A percentile compares a stretch with the other conserved stretches of the same genome.
Evolutionary conservation across 108 stramenopile genomes (phyloP).

Genomic region (Cyclotella sp.): DNA sequence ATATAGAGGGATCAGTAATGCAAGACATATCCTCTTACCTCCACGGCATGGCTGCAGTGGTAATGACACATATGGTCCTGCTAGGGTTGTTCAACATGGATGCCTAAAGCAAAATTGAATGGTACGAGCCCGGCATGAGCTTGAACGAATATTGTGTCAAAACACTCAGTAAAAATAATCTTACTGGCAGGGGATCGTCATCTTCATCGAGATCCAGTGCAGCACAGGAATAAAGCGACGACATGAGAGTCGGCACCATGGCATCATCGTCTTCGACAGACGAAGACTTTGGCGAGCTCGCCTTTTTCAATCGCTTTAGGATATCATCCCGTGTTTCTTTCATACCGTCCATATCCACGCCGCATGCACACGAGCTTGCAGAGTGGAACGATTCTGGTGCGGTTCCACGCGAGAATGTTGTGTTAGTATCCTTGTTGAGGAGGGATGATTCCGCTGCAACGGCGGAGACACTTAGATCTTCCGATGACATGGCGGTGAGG

Average conservation of each 20-base stretch:
- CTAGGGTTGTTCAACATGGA: conserved; percentile 37
- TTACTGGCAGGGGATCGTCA: conserved; percentile 15
- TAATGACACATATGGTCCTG: conserved; percentile 57
- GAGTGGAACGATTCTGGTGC: background rate
- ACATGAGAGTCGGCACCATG: background rate
- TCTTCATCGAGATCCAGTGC: conserved; percentile 22
- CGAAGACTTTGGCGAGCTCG: background rate
- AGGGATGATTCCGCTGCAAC: conserved; percentile 15
- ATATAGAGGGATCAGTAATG: background rate
- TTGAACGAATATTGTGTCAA: background rate
- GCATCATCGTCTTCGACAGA: background rate
- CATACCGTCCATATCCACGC: background rate
- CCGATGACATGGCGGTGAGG: no score
- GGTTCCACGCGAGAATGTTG: background rate
- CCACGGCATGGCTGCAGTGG: conserved; percentile 80
- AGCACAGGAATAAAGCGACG: conserved; percentile 23
- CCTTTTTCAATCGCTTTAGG: conserved; percentile 14
- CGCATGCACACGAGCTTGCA: conserved; percentile 12
- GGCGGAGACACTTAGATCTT: background rate
- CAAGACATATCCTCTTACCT: conserved; percentile 18
- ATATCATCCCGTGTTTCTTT: conserved; percentile 18
- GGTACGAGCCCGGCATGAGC: background rate
- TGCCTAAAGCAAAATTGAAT: background rate
- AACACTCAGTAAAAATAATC: background rate
- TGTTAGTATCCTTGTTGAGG: conserved; percentile 4